Evolutionary conservation across 495 filamentous ascomycete genomes (phyloP), one percentile per base, ranked within the genome.

Genomic region (Aspergillus bertholletiae): DNA sequence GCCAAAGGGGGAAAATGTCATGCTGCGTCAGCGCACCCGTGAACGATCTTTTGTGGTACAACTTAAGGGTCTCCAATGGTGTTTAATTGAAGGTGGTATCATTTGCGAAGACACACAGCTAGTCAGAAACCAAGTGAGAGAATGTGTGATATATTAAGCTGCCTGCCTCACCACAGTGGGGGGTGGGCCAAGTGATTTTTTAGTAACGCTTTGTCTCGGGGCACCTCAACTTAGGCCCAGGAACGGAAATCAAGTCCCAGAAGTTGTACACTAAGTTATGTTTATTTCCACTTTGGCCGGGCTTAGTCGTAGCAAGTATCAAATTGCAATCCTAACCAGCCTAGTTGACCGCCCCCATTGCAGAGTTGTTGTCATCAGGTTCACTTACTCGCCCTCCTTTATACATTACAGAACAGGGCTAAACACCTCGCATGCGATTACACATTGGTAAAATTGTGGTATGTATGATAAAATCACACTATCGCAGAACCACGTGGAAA

Each of bases 401-500:
- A n/a, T n/a, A n/a, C n/a, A n/a, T n/a, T n/a, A n/a, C n/a, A n/a
- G n/a, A n/a, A n/a, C n/a, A n/a, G n/a, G n/a, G n/a, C n/a, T n/a
- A n/a, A n/a, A n/a, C n/a, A n/a, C n/a, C n/a, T n/a, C n/a, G n/a
- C n/a, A n/a, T n/a, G n/a, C n/a, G n/a, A n/a, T n/a, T n/a, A n/a
- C n/a, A n/a, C n/a, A n/a, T n/a, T n/a, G n/a, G n/a, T n/a, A n/a
- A n/a, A n/a, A n/a, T n/a, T n/a, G n/a, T n/a, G 39, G 39, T 43
- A 11, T 5, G 20, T 21, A 43, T 9, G 11, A 22, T 7, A 21
- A 8, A 46, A 54, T 50, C 49, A 49, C 41, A 46, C 40, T 51
- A 56, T 52, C 21, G 27, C 55, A 54, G 59, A 51, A 56, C 59
- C 59, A 62, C 59, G 59, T 62, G 59, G 59, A 53, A 62, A 53